phyloP scores from a whole-genome alignment of 345 rosid species.

The Reutealis trisperma region DNA sequence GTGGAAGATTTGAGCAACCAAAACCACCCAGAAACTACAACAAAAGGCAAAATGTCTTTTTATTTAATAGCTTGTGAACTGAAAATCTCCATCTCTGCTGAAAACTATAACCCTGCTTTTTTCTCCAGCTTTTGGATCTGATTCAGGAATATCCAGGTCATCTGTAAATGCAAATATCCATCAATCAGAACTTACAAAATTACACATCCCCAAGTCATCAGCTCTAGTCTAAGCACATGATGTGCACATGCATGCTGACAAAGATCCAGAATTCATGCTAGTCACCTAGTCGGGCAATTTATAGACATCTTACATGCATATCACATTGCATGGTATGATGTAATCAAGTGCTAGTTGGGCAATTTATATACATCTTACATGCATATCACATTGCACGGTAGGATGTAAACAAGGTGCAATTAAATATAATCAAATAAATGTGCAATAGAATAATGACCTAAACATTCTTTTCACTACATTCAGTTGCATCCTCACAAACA shows the following conservation, averaged over 20 bases:
- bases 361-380: no score
- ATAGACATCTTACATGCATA: no score
- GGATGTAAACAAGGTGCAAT: no score
- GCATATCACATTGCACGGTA: no score
- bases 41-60: conserved; percentile 27
- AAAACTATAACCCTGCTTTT: conserved; percentile 48
- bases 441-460: no score
- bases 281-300: no score
- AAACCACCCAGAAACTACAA: conserved; percentile 27
- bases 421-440: no score
- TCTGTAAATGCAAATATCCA: conserved; percentile 49
- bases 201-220: background rate
- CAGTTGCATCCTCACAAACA: no score
- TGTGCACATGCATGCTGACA: background rate
- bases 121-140: conserved; percentile 75
- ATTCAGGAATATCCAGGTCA: conserved; percentile 98
- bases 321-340: no score
- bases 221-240: background rate
- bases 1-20: conserved; percentile 18
- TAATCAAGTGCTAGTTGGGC: no score
- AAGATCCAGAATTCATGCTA: no score
- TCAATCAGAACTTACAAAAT: conserved; percentile 1
- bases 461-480: no score
- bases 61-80: conserved; percentile 21
- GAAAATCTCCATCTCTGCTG: background rate